Evolutionary conservation across 257 asterid genomes (phyloP).

Genomic region (Przewalskia tangutica): DNA sequence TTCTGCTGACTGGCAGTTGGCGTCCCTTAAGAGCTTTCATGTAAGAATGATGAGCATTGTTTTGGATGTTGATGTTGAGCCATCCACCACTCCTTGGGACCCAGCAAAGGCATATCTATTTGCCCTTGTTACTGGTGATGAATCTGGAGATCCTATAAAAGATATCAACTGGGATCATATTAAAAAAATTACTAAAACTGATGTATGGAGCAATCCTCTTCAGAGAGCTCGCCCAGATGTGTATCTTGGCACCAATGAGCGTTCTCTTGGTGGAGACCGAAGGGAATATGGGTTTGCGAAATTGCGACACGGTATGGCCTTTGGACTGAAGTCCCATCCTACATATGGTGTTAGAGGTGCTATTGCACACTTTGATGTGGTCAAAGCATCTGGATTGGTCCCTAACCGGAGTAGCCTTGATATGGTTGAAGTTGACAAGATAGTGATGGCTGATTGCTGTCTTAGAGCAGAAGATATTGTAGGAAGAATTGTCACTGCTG

Average conservation of each 20-base stretch:
- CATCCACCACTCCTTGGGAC: conserved; percentile 97
- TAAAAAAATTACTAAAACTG: conserved; percentile 50
- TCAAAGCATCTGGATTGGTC: conserved; percentile 88
- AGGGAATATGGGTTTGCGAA: conserved; percentile 95
- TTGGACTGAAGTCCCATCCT: conserved; percentile 79
- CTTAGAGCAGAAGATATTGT: conserved; percentile 53
- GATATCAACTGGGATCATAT: conserved; percentile 70
- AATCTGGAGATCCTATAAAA: conserved; percentile 30
- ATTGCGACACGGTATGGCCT: conserved; percentile 74
- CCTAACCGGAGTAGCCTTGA: conserved; percentile 42
- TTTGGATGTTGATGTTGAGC: conserved; percentile 97
- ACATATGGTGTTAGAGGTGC: conserved; percentile 98
- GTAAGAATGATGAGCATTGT: conserved; percentile 98
- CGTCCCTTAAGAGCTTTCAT: conserved; percentile 79
- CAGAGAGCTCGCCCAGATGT: conserved; percentile 99
- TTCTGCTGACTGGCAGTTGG: conserved; percentile 40
- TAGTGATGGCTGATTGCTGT: conserved; percentile 79
- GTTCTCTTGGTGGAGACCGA: conserved; percentile 90
- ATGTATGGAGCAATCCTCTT: conserved; percentile 88
- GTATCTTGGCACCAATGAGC: conserved; percentile 89
- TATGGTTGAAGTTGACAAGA: conserved; percentile 29
- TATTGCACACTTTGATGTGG: conserved; percentile 86
- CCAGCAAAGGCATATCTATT: conserved; percentile 84
- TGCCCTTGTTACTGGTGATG: conserved; percentile 49
- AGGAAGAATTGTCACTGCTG: conserved; percentile 90